These are phyloP conservation scores for Apiospora kogelbergensis DNA, from an alignment of 2,329 filamentous ascomycete genomes.

Conservation along the genomic window DNA sequence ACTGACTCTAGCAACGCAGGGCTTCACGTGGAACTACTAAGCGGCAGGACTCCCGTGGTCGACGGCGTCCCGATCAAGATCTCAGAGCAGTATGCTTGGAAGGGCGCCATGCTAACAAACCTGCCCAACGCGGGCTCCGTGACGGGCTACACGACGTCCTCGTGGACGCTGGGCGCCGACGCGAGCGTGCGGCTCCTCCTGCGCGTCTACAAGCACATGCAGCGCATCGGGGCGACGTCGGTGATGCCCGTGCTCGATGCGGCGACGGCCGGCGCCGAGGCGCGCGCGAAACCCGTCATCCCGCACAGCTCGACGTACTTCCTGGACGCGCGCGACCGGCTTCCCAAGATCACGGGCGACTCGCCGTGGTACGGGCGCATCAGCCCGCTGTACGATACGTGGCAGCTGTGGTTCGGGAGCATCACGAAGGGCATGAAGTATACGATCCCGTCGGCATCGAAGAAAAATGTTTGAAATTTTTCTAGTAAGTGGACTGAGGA, in stretches of 20 bases:
- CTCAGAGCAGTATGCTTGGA: conserved; percentile 54
- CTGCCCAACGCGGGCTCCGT: conserved; percentile 60
- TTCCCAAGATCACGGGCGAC: conserved; percentile 22
- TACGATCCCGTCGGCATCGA: conserved; percentile 15
- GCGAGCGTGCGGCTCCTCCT: conserved; percentile 48
- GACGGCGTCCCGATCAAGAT: conserved; percentile 48
- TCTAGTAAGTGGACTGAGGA: background rate
- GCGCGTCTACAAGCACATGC: conserved; percentile 52
- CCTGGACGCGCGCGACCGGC: conserved; percentile 18
- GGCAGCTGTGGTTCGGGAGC: conserved; percentile 25
- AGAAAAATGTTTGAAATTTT: conserved; percentile 20
- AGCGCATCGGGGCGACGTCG: conserved; percentile 40
- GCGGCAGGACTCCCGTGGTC: conserved; percentile 48
- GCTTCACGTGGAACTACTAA: conserved; percentile 54
- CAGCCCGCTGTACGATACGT: conserved; percentile 20
- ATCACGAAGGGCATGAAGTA: conserved; percentile 23
- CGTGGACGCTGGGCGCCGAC: conserved; percentile 65
- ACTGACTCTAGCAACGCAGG: background rate
- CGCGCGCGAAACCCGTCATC: conserved; percentile 25
- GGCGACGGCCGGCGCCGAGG: conserved; percentile 31
- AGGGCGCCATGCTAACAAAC: conserved; percentile 59
- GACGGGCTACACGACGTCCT: conserved; percentile 59
- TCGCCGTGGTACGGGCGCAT: conserved; percentile 25
- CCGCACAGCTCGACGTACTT: conserved; percentile 22
- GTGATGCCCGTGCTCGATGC: conserved; percentile 44